Evolutionary conservation across 1,284 basidiomycete genomes (phyloP).

Genomic region (Cryptococcus jaspeensis): DNA sequence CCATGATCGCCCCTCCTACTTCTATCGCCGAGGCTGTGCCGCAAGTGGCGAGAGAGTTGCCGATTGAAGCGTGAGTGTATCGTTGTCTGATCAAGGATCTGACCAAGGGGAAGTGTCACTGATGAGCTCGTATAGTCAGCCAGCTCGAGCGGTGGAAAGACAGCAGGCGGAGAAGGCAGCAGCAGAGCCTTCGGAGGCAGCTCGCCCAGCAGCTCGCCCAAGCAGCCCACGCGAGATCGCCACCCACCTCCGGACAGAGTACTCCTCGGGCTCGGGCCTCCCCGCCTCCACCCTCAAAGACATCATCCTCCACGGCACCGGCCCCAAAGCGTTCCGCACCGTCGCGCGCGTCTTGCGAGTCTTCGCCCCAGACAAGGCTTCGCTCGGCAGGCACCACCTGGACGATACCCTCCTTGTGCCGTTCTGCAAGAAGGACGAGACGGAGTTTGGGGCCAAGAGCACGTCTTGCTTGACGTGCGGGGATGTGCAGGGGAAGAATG

Average conservation of each 20-base stretch:
- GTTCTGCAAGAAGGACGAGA: constrained; percentile 16
- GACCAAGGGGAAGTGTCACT: no score
- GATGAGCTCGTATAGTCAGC: no score
- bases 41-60: no score
- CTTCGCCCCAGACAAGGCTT: neutral
- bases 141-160: no score
- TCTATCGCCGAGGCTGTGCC: no score
- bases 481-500: constrained; percentile 13
- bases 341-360: no score
- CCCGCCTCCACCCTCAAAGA: constrained; percentile 22
- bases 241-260: neutral
- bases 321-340: constrained; percentile 20
- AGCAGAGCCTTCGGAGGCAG: no score
- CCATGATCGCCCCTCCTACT: no score
- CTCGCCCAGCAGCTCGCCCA: no score
- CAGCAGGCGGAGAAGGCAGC: no score
- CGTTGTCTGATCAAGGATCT: no score
- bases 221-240: neutral
- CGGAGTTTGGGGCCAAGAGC: constrained; percentile 9
- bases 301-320: constrained; percentile 21
- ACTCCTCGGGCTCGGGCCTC: neutral
- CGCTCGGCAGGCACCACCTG: constrained; percentile 22
- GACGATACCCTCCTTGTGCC: constrained; percentile 13
- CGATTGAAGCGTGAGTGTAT: no score
- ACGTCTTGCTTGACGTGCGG: constrained; percentile 25